phyloP scores from a whole-genome alignment of 1,284 basidiomycete genomes.

The Tremellales sp. region DNA sequence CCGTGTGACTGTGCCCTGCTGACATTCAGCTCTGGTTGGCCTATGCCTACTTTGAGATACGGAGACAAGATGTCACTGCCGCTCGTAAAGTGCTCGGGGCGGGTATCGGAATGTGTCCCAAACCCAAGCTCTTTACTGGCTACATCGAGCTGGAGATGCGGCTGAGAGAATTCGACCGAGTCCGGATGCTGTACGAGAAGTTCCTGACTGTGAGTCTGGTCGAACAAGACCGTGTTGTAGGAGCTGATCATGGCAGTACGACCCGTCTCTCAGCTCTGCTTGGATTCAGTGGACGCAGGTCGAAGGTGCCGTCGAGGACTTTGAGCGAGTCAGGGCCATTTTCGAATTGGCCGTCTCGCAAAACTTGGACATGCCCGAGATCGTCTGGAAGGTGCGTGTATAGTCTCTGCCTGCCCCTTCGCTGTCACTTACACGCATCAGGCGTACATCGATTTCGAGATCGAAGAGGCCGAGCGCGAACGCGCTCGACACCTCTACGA shows the following conservation, averaged over 20 bases:
- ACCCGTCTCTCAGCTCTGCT: constrained; percentile 80
- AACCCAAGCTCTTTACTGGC: constrained; percentile 86
- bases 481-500: constrained; percentile 84
- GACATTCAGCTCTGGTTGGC: constrained; percentile 64
- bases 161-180: constrained; percentile 83
- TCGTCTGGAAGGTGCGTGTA: constrained; percentile 75
- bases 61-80: constrained; percentile 72
- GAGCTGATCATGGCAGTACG: constrained; percentile 57
- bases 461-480: constrained; percentile 79
- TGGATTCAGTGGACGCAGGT: constrained; percentile 99
- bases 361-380: constrained; percentile 95
- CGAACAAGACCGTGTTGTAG: neutral
- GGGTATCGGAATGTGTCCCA: constrained; percentile 92
- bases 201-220: constrained; percentile 68
- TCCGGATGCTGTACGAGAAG: constrained; percentile 87
- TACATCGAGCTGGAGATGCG: constrained; percentile 84
- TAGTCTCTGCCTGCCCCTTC: no score
- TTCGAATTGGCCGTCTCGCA: constrained; percentile 95
- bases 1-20: neutral
- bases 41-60: constrained; percentile 88
- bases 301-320: constrained; percentile 87
- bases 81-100: constrained; percentile 88
- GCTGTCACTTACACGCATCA: constrained; percentile 29
- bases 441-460: constrained; percentile 91
- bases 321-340: constrained; percentile 85